Conservation (phyloP, 2,329 filamentous ascomycete species). For the Stachybotrys echinatus region DNA sequence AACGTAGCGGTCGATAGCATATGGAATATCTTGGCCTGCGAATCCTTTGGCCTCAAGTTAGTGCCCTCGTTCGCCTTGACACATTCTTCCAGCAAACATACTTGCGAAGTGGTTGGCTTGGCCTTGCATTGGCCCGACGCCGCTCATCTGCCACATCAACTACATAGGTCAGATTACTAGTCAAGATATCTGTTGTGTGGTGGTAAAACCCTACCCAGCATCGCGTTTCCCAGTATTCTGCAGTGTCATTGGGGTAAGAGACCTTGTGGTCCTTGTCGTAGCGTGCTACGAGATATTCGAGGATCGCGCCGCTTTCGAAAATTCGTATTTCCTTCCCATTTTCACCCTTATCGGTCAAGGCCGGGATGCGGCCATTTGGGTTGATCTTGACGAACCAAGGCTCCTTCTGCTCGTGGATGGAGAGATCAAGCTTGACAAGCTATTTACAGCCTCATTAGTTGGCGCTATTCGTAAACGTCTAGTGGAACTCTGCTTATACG, state of each 20-base stretch:
- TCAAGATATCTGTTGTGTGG: no score
- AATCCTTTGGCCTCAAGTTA: no score
- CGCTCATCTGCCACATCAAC: slow-evolving; percentile 66
- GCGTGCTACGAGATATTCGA: slow-evolving; percentile 73
- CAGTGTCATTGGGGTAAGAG: slow-evolving; percentile 62
- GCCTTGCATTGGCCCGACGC: slow-evolving; percentile 69
- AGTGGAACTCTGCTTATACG: slow-evolving; percentile 33
- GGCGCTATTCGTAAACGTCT: no score
- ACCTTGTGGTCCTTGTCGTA: slow-evolving; percentile 77
- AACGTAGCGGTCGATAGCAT: slow-evolving; percentile 70
- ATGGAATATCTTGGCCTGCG: slow-evolving; percentile 24
- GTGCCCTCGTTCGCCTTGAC: no score
- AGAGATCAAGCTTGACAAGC: no score
- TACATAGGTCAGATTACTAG: no score
- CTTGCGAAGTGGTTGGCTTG: slow-evolving; percentile 75
- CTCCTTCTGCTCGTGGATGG: slow-evolving; percentile 67
- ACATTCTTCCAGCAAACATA: no score
- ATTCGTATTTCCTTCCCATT: slow-evolving; percentile 66
- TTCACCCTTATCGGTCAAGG: slow-evolving; percentile 67
- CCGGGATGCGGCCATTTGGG: slow-evolving; percentile 81
- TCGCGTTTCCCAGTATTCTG: slow-evolving; percentile 69
- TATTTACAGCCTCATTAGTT: no score
- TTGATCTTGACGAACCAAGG: slow-evolving; percentile 82
- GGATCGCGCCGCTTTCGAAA: slow-evolving; percentile 73
- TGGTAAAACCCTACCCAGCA: slow-evolving; percentile 52